Conservation (phyloP, 192 early-diverging fungal species). For the Mortierella alpina region DNA sequence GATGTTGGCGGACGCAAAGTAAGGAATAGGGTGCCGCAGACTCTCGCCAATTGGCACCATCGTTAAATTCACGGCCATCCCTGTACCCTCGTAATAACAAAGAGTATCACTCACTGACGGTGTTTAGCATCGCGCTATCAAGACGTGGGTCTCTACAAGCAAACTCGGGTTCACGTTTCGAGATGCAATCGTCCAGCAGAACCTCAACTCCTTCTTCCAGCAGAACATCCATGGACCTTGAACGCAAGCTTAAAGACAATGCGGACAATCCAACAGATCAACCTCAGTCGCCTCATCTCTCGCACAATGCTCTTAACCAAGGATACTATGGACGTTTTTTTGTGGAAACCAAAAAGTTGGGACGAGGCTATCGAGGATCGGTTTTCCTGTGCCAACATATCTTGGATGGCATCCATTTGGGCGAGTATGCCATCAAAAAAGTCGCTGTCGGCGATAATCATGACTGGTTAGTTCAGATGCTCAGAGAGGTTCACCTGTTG, state of each 20-base stretch:
- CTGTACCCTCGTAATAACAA: background rate
- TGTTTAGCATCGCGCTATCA: constrained; percentile 18
- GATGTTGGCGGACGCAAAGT: constrained; percentile 58
- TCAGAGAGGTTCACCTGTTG: constrained; percentile 93
- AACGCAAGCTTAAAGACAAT: constrained; percentile 2
- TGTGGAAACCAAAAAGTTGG: constrained; percentile 86
- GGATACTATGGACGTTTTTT: constrained; percentile 97
- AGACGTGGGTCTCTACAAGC: constrained; percentile 21
- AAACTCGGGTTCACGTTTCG: constrained; percentile 1
- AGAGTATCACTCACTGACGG: background rate
- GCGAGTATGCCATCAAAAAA: constrained; percentile 94
- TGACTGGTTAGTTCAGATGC: constrained; percentile 91
- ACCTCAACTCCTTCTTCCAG: constrained; percentile 32
- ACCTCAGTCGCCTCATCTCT: constrained; percentile 56
- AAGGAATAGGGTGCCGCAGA: background rate
- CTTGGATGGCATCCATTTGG: constrained; percentile 76
- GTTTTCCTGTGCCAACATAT: constrained; percentile 91
- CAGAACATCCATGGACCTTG: constrained; percentile 35
- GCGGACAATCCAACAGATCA: background rate
- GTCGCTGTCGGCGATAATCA: constrained; percentile 89
- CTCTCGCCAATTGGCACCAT: no score
- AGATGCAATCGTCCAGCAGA: constrained; percentile 3
- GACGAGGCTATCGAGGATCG: constrained; percentile 88
- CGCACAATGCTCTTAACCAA: constrained; percentile 85
- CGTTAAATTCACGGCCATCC: no score